phyloP scores from a whole-genome alignment of 352 stramenopile species.

The Phytophthora citricola region DNA sequence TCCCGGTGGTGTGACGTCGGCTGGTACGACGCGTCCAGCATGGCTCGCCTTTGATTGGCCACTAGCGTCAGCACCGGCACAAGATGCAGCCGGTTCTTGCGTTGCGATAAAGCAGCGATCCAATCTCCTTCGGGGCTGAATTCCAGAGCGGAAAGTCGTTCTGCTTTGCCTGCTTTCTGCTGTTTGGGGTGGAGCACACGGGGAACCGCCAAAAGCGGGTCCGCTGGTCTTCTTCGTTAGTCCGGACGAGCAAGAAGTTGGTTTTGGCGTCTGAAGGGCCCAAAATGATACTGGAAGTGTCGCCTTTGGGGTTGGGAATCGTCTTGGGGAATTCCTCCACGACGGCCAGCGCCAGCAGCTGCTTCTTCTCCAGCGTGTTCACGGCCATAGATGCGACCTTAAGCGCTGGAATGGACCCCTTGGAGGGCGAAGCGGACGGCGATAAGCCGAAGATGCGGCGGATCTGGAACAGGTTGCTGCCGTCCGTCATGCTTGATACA shows the following conservation, averaged over 20 bases:
- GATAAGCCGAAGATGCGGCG: conserved; percentile 63
- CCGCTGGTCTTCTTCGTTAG: conserved; percentile 77
- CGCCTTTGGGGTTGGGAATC: neutral
- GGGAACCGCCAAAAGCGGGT: conserved; percentile 77
- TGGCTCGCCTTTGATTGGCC: conserved; percentile 53
- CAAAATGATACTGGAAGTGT: neutral
- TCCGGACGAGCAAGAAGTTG: conserved; percentile 75
- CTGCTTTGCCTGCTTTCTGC: conserved; percentile 48
- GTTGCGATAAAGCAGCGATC: conserved; percentile 75
- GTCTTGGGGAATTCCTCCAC: conserved; percentile 26
- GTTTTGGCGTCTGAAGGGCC: conserved; percentile 34
- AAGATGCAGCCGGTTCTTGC: conserved; percentile 83
- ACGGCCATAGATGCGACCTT: conserved; percentile 71
- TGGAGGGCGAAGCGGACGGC: neutral
- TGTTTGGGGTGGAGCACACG: conserved; percentile 73
- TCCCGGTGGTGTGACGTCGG: conserved; percentile 63
- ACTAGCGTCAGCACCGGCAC: conserved; percentile 75
- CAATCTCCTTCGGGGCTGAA: conserved; percentile 90
- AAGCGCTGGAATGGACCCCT: conserved; percentile 21
- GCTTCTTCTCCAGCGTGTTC: conserved; percentile 75
- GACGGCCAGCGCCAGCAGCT: conserved; percentile 74
- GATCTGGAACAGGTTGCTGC: conserved; percentile 82
- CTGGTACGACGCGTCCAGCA: conserved; percentile 65
- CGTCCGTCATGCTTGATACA: conserved; percentile 31
- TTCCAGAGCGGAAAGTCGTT: conserved; percentile 71